These are phyloP conservation scores for Rhizophora mangle DNA, from an alignment of 345 rosid species.

Conservation along the genomic window DNA sequence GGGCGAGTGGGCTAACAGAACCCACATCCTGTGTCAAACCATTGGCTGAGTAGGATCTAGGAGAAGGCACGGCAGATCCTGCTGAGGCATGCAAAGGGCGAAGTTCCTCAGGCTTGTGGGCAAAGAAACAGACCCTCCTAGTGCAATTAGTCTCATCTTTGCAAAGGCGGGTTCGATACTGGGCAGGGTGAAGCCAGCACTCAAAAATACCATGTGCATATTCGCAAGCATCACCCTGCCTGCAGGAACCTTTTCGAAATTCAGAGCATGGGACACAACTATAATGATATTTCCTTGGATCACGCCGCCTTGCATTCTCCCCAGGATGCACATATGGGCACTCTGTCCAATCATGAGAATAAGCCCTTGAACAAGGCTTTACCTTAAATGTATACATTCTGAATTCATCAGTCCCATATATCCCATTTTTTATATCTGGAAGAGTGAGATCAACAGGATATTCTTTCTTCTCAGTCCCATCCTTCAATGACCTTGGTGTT, in stretches of 20 bases:
- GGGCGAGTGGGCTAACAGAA: constrained; percentile 55
- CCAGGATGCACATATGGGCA: constrained; percentile 98
- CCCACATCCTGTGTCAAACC: constrained; percentile 58
- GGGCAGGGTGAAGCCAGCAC: constrained; percentile 99
- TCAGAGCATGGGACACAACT: constrained; percentile 97
- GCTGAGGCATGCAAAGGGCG: constrained; percentile 87
- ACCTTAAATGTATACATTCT: constrained; percentile 88
- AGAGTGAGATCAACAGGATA: constrained; percentile 79
- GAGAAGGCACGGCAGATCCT: constrained; percentile 83
- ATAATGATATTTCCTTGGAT: constrained; percentile 81
- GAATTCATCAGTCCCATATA: constrained; percentile 87
- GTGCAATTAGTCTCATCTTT: constrained; percentile 74
- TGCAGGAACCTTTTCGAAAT: constrained; percentile 82
- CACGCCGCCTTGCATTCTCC: constrained; percentile 95
- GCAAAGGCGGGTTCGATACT: constrained; percentile 84
- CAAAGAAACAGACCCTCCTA: constrained; percentile 92
- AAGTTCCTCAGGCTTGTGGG: constrained; percentile 83
- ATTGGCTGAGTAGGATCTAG: constrained; percentile 54
- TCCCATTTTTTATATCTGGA: constrained; percentile 80
- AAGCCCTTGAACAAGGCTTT: constrained; percentile 93
- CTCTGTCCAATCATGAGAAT: constrained; percentile 97
- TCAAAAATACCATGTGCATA: constrained; percentile 95
- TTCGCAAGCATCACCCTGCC: constrained; percentile 79
- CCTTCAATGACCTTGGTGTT: constrained; percentile 36
- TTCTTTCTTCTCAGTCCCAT: constrained; percentile 71